Evolutionary conservation across 371 early-diverging fungal genomes (phyloP).

Genomic region (Cokeromyces recurvatus): DNA sequence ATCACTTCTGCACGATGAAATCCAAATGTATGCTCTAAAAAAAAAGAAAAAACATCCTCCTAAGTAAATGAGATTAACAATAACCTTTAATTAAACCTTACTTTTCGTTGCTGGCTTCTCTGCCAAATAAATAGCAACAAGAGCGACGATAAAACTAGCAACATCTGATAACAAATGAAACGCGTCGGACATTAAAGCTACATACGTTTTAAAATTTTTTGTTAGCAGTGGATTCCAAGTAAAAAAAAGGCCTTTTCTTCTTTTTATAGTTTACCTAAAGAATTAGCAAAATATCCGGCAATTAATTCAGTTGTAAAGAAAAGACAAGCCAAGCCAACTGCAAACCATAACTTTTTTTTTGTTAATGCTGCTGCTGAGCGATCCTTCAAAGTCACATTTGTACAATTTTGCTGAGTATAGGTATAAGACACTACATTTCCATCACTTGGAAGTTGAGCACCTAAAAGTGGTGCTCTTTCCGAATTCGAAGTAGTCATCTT

Average conservation of each 20-base stretch:
- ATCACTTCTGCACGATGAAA: conserved; percentile 84
- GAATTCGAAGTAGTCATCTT: too few relatives aligned
- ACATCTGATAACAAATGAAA: conserved; percentile 74
- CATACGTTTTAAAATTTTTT: background rate
- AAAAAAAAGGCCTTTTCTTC: too few relatives aligned
- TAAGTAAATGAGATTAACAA: too few relatives aligned
- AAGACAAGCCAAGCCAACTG: conserved; percentile 48
- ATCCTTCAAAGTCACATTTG: conserved; percentile 22
- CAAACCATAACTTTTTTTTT: conserved; percentile 46
- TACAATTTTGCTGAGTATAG: conserved; percentile 17
- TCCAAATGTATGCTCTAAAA: conserved; percentile 65
- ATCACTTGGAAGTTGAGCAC: background rate
- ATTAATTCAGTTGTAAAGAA: conserved; percentile 69
- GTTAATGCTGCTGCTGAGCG: conserved; percentile 14
- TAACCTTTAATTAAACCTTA: too few relatives aligned
- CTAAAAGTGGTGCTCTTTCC: conserved; percentile 19
- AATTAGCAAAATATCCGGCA: conserved; percentile 63
- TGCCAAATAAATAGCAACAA: conserved; percentile 69
- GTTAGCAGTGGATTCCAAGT: too few relatives aligned
- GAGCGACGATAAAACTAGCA: conserved; percentile 67
- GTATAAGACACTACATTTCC: conserved; percentile 12
- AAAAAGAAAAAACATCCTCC: background rate
- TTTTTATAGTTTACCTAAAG: conserved; percentile 28
- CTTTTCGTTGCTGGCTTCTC: conserved; percentile 64
- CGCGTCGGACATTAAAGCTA: conserved; percentile 69